Base-by-base conservation (phyloP, 306 rosid species). In the Sechiopsis laciniata region DNA sequence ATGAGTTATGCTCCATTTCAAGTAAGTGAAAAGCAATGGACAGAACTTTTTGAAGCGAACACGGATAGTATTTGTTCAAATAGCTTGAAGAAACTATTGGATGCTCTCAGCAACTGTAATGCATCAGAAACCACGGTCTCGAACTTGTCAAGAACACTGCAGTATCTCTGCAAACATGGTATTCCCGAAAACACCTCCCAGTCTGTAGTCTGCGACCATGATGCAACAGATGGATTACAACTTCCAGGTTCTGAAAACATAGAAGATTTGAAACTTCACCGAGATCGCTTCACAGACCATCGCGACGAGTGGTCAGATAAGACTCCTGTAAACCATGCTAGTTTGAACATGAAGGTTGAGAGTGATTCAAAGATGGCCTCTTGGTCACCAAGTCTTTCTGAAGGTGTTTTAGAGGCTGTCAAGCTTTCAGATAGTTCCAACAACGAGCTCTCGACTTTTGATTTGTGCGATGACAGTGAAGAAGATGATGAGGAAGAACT, bases 1-100 rank as follows among this genome's bases (percentile, higher is more conserved):
- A 83, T 88, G 91, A 89, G 90, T 73, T 81, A 87, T 78, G 96
- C 97, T 26, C 97, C 98, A 26, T 94, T 83, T 80, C 94, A 73
- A 73, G 84, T 89, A 68, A 76, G 87, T 26, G 87, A 90, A 79
- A 84, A 62, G 78, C 94, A 89, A 75, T 94, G 98, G 97, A 81
- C 86, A 37, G 75, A 86, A 20, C 66, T 85, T 77, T 84, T 94
- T 56, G 78, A 78, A 82, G 81, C 81, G 45, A 86, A 88, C 65
- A 42, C 79, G 64, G 85, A 83, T 63, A 78, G 88, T 69, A 78
- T 89, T 53, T 57, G 75, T 76, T 79, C 19, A 68, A 84, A 81
- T 75, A 82, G 75, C 75, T 78, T 90, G 61, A 81, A 78, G 81
- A 78, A 61, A 19, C 75, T 88, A 42, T 69, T 81, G 80, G 83